These are phyloP conservation scores for Corchorus capsularis DNA, from an alignment of 345 rosid genomes.

Conservation along the genomic window DNA sequence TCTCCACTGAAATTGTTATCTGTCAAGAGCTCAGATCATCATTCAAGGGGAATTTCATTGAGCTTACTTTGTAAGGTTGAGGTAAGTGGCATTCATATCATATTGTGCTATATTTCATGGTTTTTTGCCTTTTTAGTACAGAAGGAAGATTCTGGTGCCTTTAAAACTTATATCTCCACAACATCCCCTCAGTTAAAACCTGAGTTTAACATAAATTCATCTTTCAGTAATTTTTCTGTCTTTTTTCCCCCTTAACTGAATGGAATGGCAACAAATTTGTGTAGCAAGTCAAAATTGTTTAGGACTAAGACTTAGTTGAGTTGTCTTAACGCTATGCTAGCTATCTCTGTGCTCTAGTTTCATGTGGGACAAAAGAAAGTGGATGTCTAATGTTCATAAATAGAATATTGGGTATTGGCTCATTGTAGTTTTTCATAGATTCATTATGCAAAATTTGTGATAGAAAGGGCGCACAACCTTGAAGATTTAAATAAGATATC, in stretches of 20 bases:
- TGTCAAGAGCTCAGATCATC: constrained; percentile 46
- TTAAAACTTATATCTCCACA: background rate
- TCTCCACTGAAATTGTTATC: constrained; percentile 51
- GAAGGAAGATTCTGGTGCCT: constrained; percentile 1
- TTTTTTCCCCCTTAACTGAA: background rate
- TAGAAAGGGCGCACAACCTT: background rate
- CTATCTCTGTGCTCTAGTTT: background rate
- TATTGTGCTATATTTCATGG: background rate
- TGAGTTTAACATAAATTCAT: background rate
- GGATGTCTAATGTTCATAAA: background rate
- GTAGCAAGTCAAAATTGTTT: background rate
- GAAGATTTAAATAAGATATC: background rate
- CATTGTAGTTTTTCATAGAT: background rate
- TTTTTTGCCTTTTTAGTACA: background rate
- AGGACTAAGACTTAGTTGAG: background rate
- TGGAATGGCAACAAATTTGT: background rate
- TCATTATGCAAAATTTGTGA: background rate
- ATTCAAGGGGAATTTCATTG: constrained; percentile 54
- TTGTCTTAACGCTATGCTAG: background rate
- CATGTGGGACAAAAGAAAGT: background rate
- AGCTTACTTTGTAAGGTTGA: constrained; percentile 61
- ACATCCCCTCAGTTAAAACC: background rate
- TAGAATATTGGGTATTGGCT: background rate
- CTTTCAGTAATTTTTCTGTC: background rate
- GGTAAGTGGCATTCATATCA: constrained; percentile 38